Conservation (phyloP, 2,329 filamentous ascomycete genomes). For the Dactylonectria estremocensis region DNA sequence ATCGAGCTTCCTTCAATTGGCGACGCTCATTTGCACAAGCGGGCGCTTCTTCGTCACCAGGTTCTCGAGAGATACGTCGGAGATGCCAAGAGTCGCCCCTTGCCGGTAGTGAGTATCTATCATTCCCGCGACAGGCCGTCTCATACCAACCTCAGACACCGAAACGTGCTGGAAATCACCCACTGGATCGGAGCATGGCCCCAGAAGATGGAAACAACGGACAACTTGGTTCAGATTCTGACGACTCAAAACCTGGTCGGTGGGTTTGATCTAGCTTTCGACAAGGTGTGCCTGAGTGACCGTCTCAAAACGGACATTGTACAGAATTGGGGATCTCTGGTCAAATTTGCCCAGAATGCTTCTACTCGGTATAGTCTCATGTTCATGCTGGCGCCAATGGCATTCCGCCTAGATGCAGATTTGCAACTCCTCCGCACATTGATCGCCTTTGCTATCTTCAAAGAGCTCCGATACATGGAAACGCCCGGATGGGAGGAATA, state of each 20-base stretch:
- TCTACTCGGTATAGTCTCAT: constrained; percentile 39
- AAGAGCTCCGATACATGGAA: constrained; percentile 35
- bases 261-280: constrained; percentile 36
- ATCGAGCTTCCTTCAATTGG: constrained; percentile 28
- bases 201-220: constrained; percentile 36
- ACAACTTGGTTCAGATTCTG: constrained; percentile 37
- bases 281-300: constrained; percentile 39
- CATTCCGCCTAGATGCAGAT: constrained; percentile 40
- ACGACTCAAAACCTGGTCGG: constrained; percentile 33
- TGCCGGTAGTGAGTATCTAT: constrained; percentile 31
- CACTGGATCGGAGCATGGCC: constrained; percentile 37
- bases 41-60: constrained; percentile 38
- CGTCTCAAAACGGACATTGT: constrained; percentile 38
- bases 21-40: constrained; percentile 37
- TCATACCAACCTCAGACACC: constrained; percentile 34
- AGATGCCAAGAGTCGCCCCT: constrained; percentile 17
- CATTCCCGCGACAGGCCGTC: constrained; percentile 42
- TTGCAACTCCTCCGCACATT: constrained; percentile 41
- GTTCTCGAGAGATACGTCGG: constrained; percentile 33
- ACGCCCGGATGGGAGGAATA: constrained; percentile 43
- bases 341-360: constrained; percentile 26
- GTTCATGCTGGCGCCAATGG: constrained; percentile 43
- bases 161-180: constrained; percentile 44
- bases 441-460: constrained; percentile 41
- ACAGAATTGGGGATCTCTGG: constrained; percentile 41